Evolutionary conservation across 768 basidiomycete genomes (phyloP), one percentile per base, ranked within the genome.

Genomic region (Suillus subalutaceus): DNA sequence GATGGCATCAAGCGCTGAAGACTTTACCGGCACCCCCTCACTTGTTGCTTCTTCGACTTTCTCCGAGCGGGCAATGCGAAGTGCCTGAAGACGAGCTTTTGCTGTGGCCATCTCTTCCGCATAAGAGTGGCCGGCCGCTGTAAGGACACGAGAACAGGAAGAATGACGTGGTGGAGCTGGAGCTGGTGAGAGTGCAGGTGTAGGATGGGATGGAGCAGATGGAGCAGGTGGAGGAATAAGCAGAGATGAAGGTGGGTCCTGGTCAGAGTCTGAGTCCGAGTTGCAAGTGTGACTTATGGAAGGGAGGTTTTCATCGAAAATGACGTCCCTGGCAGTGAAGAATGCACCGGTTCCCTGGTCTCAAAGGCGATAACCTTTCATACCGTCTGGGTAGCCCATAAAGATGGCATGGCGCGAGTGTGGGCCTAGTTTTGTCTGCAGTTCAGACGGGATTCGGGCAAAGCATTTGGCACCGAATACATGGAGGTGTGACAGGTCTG

Each of bases 391-490:
- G 4, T 64, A 67, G 0, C 65, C 59, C 5, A 65, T 53, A 7
- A 70, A 52, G 1, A 67, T 35, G 1, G 63, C 69, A n/a, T 63
- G 41, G 9, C 61, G 7, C 1, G 71, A 72, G 18, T 67, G 66
- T 0, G 65, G 56, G 10, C 66, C 65, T 4, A 63, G 59, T 55
- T 72, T 69, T 0, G 15, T 3, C 1, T 38, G 64, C 0, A 40
- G 55, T 4, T 71, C 41, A 0, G 71, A 38, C 5, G 68, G 66
- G 15, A 67, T 52, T 7, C 35, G 41, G 13, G 68, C 66, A 37
- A 67, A 65, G 37, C 70, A 71, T 0, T 26, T 13, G 1, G 67
- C 70, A 0, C 76, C 68, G 40, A 75, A 69, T 2, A 69, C 68
- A 4, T 65, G 12, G 0, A 69, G 38, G 58, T 69, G 63, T 0